A percentile compares a stretch with the other conserved stretches of the same genome.
These are phyloP conservation scores for Comarum palustre DNA, from an alignment of 306 rosid genomes.

Conservation along the genomic window DNA sequence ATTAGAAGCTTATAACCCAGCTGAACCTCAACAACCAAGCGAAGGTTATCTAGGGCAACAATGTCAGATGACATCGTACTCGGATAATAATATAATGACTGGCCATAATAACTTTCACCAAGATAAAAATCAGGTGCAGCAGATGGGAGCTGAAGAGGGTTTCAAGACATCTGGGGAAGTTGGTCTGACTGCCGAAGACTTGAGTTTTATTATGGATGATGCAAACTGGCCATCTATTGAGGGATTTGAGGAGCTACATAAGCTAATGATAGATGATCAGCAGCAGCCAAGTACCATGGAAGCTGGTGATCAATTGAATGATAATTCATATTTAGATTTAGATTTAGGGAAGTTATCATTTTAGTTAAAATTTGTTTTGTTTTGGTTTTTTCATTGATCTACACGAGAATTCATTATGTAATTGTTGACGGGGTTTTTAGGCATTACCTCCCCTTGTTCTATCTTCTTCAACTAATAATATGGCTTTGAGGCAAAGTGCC, in stretches of 20 bases:
- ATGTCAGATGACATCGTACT: background rate
- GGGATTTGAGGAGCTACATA: background rate
- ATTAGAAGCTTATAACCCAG: background rate
- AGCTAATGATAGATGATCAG: too few species aligned
- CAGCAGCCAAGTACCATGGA: background rate
- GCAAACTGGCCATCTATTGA: background rate
- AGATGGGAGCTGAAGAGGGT: background rate
- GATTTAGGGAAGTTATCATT: background rate
- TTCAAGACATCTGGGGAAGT: background rate
- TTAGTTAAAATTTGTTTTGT: background rate
- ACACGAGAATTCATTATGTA: background rate
- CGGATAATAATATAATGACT: background rate
- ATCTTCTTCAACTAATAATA: background rate
- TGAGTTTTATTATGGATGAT: background rate
- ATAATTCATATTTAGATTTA: background rate
- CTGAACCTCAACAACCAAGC: background rate
- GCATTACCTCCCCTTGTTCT: background rate
- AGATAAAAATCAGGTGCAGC: background rate
- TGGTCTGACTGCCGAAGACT: background rate
- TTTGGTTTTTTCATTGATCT: background rate
- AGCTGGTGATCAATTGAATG: background rate
- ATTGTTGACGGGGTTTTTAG: background rate
- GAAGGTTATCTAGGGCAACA: background rate
- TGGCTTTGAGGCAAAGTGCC: background rate
- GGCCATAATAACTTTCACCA: background rate